phyloP scores from a whole-genome alignment of 176 grass and related monocot species.

The Pontederia crassipes region DNA sequence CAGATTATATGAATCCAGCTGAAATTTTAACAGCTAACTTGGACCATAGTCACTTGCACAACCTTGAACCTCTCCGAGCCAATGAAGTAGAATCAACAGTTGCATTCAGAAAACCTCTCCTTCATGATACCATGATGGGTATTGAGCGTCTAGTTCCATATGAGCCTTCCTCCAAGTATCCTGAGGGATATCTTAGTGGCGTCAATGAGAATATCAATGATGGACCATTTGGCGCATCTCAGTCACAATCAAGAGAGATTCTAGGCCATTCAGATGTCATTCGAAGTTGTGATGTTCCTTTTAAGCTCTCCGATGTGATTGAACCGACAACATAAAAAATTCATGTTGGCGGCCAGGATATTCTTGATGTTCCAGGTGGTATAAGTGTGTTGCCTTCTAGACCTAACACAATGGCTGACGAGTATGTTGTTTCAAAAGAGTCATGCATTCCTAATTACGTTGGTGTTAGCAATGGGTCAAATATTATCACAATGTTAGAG shows the following conservation, averaged over 20 bases:
- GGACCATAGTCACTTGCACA: slow-evolving; percentile 6
- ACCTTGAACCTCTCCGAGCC: slow-evolving; percentile 18
- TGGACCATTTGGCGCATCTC: slow-evolving; percentile 2
- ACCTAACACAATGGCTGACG: slow-evolving; percentile 34
- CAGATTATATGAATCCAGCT: slow-evolving; percentile 27
- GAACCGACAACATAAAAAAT: slow-evolving; percentile 44
- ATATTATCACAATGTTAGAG: slow-evolving; percentile 34
- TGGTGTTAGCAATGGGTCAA: slow-evolving; percentile 26
- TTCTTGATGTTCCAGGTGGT: slow-evolving; percentile 53
- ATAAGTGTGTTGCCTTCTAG: slow-evolving; percentile 39
- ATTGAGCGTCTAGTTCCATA: slow-evolving; percentile 15
- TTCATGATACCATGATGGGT: slow-evolving; percentile 19
- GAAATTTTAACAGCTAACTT: neutral
- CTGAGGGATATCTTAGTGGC: slow-evolving; percentile 26
- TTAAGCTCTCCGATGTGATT: slow-evolving; percentile 21
- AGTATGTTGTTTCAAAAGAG: slow-evolving; percentile 30
- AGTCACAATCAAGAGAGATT: slow-evolving; percentile 28
- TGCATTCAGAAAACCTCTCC: slow-evolving; percentile 21
- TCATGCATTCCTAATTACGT: slow-evolving; percentile 32
- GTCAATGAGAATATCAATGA: slow-evolving; percentile 10
- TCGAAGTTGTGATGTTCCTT: slow-evolving; percentile 20
- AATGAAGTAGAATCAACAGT: slow-evolving; percentile 23
- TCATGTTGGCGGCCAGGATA: slow-evolving; percentile 74
- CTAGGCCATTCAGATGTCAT: slow-evolving; percentile 23
- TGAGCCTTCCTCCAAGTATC: slow-evolving; percentile 17